Base-by-base conservation (phyloP, 345 rosid species). In the Mangifera indica region DNA sequence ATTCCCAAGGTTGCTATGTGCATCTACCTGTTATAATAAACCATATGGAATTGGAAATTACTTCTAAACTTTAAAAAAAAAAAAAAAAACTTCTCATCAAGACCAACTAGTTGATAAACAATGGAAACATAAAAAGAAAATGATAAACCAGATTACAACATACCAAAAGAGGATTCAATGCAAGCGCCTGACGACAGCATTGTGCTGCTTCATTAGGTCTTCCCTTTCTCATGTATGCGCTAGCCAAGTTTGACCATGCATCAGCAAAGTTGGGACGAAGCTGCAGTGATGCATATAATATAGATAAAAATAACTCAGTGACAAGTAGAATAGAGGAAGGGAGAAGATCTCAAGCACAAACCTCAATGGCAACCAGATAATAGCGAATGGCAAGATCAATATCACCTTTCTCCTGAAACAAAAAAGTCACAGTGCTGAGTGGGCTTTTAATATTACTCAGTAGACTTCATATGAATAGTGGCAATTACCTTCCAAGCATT, bases 201-300 rank as follows among this genome's bases (percentile, higher is more conserved):
- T 91, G 97, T 9, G 89, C 82, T n/a, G 97, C 99, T 87, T 96
- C 99, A 29, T 40, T 91, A 67, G 88, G 89, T 79, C 96, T 87
- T 80, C 99, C 98, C 77, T 93, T 96, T 11, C 94, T 84, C 96
- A 96, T 89, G 84, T 96, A 96, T 25, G 98, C 96, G 83, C 97
- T 96, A 24, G 96, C 99, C 75, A 96, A 79, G 79, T 96, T 96
- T 5, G 98, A 92, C 99, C 99, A 96, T 37, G 97, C 98, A 88
- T 96, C 99, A 72, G 97, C 92, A 74, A 93, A 96, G 71, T 81
- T 96, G 55, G 99, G 99, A 21, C 92, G 91, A 61, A 96, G 90
- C 99, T 96, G 93, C 76, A 74, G 24, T 44, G 55, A 67, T 17
- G n/a, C 64, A 78, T 2, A 37, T 34, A 68, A 56, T 18, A 65